Conservation (phyloP, 1,139 yeast genomes). For the Blastobotrys proliferans region DNA sequence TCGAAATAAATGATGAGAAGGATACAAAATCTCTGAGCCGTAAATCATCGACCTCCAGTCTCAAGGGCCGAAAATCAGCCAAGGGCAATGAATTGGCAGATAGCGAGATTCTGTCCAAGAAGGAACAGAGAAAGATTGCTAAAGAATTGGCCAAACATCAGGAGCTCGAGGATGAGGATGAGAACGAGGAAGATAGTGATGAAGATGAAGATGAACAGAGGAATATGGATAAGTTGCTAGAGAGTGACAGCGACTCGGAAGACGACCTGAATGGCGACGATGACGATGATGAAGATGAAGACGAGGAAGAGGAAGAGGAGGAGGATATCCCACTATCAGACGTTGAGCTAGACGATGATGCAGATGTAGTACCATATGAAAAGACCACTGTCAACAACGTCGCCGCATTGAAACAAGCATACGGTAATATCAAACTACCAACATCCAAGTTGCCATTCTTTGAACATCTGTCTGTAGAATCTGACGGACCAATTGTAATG, state of each 20-base stretch:
- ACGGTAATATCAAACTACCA: slow-evolving; percentile 35
- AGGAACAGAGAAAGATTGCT: slow-evolving; percentile 24
- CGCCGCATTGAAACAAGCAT: slow-evolving; percentile 36
- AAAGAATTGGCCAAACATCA: slow-evolving; percentile 19
- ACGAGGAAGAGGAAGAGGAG: slow-evolving; percentile 47
- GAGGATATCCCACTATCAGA: slow-evolving; percentile 52
- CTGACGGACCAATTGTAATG: slow-evolving; percentile 58
- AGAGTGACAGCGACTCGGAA: slow-evolving; percentile 19
- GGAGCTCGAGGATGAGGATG: slow-evolving; percentile 22
- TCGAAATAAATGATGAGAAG: not conserved
- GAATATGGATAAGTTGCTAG: slow-evolving; percentile 18
- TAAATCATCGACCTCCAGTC: slow-evolving; percentile 11
- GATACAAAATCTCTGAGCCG: slow-evolving; percentile 6
- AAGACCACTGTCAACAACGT: slow-evolving; percentile 60
- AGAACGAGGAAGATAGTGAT: slow-evolving; percentile 24
- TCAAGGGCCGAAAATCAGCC: slow-evolving; percentile 8
- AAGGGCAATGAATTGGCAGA: slow-evolving; percentile 12
- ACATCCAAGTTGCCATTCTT: slow-evolving; percentile 57
- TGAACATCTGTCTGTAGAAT: slow-evolving; percentile 75
- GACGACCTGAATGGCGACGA: slow-evolving; percentile 25
- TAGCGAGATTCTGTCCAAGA: slow-evolving; percentile 23
- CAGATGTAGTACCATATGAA: slow-evolving; percentile 85
- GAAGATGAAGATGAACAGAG: slow-evolving; percentile 24
- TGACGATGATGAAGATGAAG: slow-evolving; percentile 32
- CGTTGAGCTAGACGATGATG: slow-evolving; percentile 78